Conservation (phyloP, 2,329 filamentous ascomycete genomes). For the Trichoderma asperellum region DNA sequence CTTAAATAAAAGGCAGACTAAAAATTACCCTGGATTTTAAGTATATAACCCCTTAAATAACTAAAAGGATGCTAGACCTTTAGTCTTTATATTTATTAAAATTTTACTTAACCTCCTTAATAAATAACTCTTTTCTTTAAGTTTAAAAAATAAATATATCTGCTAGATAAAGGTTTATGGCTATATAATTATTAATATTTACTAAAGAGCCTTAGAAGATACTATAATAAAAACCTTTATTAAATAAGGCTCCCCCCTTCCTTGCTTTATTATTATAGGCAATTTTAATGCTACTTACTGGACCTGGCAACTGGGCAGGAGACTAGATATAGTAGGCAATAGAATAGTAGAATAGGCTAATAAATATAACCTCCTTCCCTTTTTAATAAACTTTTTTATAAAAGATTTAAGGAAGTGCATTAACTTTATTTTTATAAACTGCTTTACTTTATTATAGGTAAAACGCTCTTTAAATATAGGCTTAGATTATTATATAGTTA, state of each 20-base stretch:
- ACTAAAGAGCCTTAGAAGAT: not conserved
- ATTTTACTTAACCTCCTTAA: not conserved
- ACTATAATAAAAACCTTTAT: not conserved
- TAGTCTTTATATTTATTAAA: not conserved
- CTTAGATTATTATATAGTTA: conserved; percentile 30
- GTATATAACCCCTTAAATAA: not conserved
- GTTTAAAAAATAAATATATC: not conserved
- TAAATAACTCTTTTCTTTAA: not conserved
- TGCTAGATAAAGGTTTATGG: not conserved
- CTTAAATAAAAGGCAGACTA: not conserved
- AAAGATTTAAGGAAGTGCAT: not conserved
- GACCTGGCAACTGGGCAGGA: not conserved
- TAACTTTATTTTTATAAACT: conserved; percentile 30
- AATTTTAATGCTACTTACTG: not conserved
- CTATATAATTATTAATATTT: not conserved
- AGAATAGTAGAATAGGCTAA: not conserved
- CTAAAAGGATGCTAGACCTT: not conserved
- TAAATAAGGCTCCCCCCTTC: not conserved
- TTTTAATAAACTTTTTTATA: not conserved
- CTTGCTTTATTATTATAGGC: not conserved
- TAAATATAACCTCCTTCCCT: not conserved
- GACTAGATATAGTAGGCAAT: not conserved
- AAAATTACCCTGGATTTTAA: not conserved
- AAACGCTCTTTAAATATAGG: conserved; percentile 27
- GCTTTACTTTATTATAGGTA: conserved; percentile 21